These are phyloP conservation scores for Cryomyces antarcticus DNA, from an alignment of 495 filamentous ascomycete genomes.

Conservation along the genomic window DNA sequence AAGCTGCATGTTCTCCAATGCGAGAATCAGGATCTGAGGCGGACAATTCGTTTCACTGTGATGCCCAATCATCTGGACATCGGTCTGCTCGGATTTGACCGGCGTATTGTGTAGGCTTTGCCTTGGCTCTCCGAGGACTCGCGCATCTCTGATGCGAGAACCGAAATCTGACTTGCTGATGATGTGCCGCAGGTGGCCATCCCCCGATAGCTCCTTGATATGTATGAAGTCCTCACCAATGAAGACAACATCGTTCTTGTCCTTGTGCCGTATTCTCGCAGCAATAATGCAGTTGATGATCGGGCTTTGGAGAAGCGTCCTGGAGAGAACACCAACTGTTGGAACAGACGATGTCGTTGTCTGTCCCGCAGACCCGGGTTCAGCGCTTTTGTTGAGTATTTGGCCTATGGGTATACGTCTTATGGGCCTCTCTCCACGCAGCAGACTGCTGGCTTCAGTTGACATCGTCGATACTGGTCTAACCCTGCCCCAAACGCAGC, in stretches of 20 bases:
- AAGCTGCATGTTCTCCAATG: slow-evolving; percentile 44
- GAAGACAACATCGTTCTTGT: slow-evolving; percentile 77
- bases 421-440: too few species aligned
- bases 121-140: slow-evolving; percentile 27
- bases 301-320: slow-evolving; percentile 56
- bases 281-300: slow-evolving; percentile 63
- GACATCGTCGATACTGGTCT: too few species aligned
- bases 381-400: too few species aligned
- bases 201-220: slow-evolving; percentile 41
- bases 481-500: too few species aligned
- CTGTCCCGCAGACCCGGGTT: too few species aligned
- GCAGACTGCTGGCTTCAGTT: too few species aligned
- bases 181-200: slow-evolving; percentile 50
- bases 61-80: slow-evolving; percentile 7
- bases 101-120: neutral
- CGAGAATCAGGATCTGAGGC: slow-evolving; percentile 56
- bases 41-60: slow-evolving; percentile 26
- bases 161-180: slow-evolving; percentile 55
- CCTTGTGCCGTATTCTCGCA: slow-evolving; percentile 44
- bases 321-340: slow-evolving; percentile 51
- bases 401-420: too few species aligned
- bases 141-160: slow-evolving; percentile 43
- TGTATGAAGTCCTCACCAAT: slow-evolving; percentile 37
- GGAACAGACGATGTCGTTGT: neutral
- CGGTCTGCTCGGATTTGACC: neutral